Evolutionary conservation across 768 basidiomycete species (phyloP).

Genomic region (Pisolithus tinctorius): DNA sequence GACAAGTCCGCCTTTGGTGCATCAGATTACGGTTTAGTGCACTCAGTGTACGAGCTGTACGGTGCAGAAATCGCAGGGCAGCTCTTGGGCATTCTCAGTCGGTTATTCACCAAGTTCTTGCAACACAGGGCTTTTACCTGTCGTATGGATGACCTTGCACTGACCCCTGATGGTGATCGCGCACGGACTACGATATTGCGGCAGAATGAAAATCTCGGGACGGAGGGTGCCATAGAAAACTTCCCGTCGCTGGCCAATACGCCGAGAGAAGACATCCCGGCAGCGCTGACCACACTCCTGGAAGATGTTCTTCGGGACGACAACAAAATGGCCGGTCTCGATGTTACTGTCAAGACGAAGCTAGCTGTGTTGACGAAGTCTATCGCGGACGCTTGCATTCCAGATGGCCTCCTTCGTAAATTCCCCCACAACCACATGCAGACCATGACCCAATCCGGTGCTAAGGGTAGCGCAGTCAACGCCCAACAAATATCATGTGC

Average conservation of each 20-base stretch:
- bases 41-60: constrained; percentile 95
- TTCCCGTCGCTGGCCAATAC: constrained; percentile 66
- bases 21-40: constrained; percentile 91
- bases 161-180: constrained; percentile 76
- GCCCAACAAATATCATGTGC: constrained; percentile 97
- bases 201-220: constrained; percentile 66
- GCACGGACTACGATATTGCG: constrained; percentile 62
- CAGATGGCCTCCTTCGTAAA: constrained; percentile 78
- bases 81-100: constrained; percentile 87
- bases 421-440: constrained; percentile 99
- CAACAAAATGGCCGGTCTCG: constrained; percentile 94
- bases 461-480: constrained; percentile 96
- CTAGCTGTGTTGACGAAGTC: constrained; percentile 83
- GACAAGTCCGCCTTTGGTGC: constrained; percentile 99
- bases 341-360: constrained; percentile 84
- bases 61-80: constrained; percentile 85
- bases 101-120: constrained; percentile 94
- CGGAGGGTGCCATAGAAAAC: constrained; percentile 83
- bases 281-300: constrained; percentile 58
- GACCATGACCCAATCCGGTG: constrained; percentile 95
- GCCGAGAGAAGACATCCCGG: constrained; percentile 46
- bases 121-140: constrained; percentile 97
- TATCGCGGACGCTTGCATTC: constrained; percentile 84
- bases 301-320: constrained; percentile 94
- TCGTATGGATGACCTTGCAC: constrained; percentile 94